These are phyloP conservation scores for Fusarium begoniae DNA, from an alignment of 2,329 filamentous ascomycete species.

Conservation along the genomic window DNA sequence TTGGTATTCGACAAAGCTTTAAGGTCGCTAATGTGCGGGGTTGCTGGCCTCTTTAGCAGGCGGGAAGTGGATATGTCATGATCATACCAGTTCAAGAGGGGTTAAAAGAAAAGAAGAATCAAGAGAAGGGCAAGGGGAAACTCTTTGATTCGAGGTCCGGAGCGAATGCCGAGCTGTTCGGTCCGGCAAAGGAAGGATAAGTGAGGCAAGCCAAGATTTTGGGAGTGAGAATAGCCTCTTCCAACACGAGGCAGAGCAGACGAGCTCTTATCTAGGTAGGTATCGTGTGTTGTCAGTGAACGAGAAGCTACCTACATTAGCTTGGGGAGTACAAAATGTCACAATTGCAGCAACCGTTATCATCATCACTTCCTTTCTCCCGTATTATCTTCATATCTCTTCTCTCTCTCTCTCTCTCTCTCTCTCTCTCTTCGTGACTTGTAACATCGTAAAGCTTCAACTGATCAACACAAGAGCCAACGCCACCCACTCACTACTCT, in stretches of 20 bases:
- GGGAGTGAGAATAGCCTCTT: background rate
- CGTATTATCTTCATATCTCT: background rate
- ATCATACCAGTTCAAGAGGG: constrained; percentile 12
- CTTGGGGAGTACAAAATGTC: background rate
- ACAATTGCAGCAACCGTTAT: background rate
- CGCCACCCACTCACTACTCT: constrained; percentile 4
- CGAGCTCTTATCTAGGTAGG: background rate
- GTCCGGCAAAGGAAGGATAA: constrained; percentile 6
- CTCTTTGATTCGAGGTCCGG: background rate
- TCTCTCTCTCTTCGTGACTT: background rate
- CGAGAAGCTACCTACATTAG: background rate
- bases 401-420: background rate
- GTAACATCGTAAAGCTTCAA: background rate
- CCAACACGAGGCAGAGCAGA: background rate
- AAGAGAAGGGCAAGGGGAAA: background rate
- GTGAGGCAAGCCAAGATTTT: background rate
- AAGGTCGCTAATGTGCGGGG: constrained; percentile 8
- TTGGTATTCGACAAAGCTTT: constrained; percentile 37
- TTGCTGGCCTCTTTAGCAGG: background rate
- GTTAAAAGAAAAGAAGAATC: background rate
- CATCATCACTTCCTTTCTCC: background rate
- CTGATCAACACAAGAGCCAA: background rate
- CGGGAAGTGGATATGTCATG: constrained; percentile 22
- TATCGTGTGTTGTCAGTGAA: background rate
- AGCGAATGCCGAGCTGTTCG: constrained; percentile 9